Conservation (phyloP, 1,284 basidiomycete genomes). For the Bondarzewia mesenterica region DNA sequence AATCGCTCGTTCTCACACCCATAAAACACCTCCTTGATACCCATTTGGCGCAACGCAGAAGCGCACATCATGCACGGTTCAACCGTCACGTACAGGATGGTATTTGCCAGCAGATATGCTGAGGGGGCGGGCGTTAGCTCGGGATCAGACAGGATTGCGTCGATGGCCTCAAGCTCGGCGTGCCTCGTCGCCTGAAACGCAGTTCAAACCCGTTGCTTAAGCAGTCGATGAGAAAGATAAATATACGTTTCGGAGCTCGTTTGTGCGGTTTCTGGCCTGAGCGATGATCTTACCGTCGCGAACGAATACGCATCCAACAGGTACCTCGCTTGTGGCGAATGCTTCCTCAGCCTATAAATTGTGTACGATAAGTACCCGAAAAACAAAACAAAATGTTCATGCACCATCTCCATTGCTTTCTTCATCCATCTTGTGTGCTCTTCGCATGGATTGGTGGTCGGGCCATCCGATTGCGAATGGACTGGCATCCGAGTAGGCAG, state of each 20-base stretch:
- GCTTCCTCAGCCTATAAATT: conserved; percentile 73
- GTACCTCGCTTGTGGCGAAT: conserved; percentile 80
- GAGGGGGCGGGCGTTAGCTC: conserved; percentile 41
- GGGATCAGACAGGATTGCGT: conserved; percentile 70
- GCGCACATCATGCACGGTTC: conserved; percentile 99
- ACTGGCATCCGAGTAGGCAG: too few species aligned
- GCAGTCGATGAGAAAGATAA: not conserved
- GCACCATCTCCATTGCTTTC: conserved; percentile 14
- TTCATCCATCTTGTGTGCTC: conserved; percentile 15
- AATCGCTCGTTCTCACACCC: conserved; percentile 97
- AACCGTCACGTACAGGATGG: conserved; percentile 94
- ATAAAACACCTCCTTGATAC: conserved; percentile 87
- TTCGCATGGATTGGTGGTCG: not conserved
- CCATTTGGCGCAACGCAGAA: conserved; percentile 87
- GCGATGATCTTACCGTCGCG: conserved; percentile 73
- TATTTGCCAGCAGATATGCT: conserved; percentile 64
- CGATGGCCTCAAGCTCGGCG: conserved; percentile 96
- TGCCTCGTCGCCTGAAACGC: conserved; percentile 82
- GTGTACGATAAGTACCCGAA: not conserved
- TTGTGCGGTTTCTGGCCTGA: conserved; percentile 87
- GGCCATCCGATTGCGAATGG: too few species aligned
- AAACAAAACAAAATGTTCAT: not conserved
- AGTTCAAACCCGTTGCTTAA: not conserved
- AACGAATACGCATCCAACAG: conserved; percentile 96
- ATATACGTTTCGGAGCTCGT: conserved; percentile 77